These are phyloP conservation scores for Salix caprea DNA, from an alignment of 345 rosid species.

Conservation along the genomic window DNA sequence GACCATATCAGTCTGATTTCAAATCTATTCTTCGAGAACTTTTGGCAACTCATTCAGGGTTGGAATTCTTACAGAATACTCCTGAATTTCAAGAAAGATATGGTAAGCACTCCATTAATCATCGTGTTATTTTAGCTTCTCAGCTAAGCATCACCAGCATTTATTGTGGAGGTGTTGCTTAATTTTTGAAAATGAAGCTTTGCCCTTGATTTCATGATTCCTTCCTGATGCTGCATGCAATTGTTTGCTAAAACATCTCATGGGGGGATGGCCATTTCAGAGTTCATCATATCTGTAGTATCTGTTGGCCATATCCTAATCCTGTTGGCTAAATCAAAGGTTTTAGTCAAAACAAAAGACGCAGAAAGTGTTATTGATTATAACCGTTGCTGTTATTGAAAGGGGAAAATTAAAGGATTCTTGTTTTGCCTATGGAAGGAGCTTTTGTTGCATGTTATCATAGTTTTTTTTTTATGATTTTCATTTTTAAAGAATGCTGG, in stretches of 20 bases:
- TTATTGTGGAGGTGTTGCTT: background rate
- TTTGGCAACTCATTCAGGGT: constrained; percentile 74
- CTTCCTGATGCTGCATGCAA: background rate
- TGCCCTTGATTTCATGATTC: background rate
- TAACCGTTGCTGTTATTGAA: background rate
- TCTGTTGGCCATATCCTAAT: background rate
- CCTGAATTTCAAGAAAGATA: constrained; percentile 95
- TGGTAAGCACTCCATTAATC: constrained; percentile 37
- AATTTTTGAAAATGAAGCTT: background rate
- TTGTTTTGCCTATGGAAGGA: background rate
- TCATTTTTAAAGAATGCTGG: background rate
- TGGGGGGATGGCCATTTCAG: background rate
- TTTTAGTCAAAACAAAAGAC: background rate
- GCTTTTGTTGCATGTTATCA: background rate
- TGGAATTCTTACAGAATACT: constrained; percentile 63
- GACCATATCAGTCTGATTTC: constrained; percentile 60
- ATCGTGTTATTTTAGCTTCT: background rate
- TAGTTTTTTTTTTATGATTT: background rate
- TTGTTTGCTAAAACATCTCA: background rate
- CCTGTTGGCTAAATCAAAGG: background rate
- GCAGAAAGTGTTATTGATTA: background rate
- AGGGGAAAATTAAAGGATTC: background rate
- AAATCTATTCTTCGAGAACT: constrained; percentile 75
- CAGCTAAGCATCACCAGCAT: background rate
- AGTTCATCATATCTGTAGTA: background rate